Base-by-base conservation (phyloP, 2,329 filamentous ascomycete genomes). In the Botrytis squamosa region DNA sequence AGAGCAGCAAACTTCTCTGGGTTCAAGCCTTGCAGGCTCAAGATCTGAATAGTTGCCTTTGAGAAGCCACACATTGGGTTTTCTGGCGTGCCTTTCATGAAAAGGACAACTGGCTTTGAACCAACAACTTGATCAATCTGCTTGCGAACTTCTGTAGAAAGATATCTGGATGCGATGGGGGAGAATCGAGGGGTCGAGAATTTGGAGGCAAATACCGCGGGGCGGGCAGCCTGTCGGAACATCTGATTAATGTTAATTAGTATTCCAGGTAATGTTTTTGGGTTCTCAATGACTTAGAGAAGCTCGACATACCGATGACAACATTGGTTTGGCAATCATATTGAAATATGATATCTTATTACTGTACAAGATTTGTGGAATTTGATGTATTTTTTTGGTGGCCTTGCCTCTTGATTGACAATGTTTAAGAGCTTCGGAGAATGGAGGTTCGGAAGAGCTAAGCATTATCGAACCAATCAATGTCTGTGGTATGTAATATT, bases 61-160 rank as follows among this genome's bases (percentile, higher is more conserved):
- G 95, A 98, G 87, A 98, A 99, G 64, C 96, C 96, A 84, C 96
- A 99, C 84, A 98, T 95, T 33, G 96, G 96, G 75, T 90, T 93
- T 85, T 98, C 95, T 74, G 96, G 96, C 1, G 96, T 98, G 74
- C 96, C 96, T 86, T 99, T 99, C 96, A 99, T 99, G 87, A 99
- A 99, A 73, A 99, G 88, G 1, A 99, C 96, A 0, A 99, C 95
- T 3, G 95, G 95, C 0, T 95, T 92, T 0, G 94, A 95, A 38
- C 85, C 87, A 25, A 99, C 91, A 46, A 95, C 95, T 83, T 94
- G 93, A 83, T 98, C 93, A 80, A 99, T 99, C 40, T 95, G 94
- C 57, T 89, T 84, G 75, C 88, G 90, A 18, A 93, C 96, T 81
- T 94, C 89, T 78, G 91, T 88, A 46, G 95, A 98, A 66, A 99